phyloP scores from a whole-genome alignment of 208 protist species.

The Herpetomonas samuelpessoai region DNA sequence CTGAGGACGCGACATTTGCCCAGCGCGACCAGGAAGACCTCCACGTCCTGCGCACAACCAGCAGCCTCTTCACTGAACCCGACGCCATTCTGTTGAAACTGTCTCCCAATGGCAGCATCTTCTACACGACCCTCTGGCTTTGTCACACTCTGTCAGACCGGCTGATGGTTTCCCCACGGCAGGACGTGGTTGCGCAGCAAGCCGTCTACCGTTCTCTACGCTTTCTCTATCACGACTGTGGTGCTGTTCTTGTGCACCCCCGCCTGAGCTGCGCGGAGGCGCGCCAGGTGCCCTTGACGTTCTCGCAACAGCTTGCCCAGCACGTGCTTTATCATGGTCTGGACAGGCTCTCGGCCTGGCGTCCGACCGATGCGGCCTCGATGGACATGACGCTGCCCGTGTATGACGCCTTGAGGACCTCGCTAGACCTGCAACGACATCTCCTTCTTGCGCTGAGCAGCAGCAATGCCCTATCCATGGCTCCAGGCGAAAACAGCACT shows the following conservation, averaged over 20 bases:
- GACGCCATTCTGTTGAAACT: slow-evolving; percentile 21
- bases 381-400: slow-evolving; percentile 22
- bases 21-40: slow-evolving; percentile 23
- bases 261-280: slow-evolving; percentile 47
- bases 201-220: slow-evolving; percentile 28
- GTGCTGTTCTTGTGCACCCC: slow-evolving; percentile 34
- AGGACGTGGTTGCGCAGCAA: slow-evolving; percentile 12
- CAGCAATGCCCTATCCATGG: slow-evolving; percentile 20
- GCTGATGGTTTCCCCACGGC: slow-evolving; percentile 4
- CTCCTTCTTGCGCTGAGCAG: slow-evolving; percentile 24
- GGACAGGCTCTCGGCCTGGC: slow-evolving; percentile 29
- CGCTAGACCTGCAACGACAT: slow-evolving; percentile 23
- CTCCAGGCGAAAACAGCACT: slow-evolving; percentile 3
- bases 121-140: slow-evolving; percentile 38
- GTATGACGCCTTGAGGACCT: slow-evolving; percentile 22
- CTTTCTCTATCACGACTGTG: slow-evolving; percentile 41
- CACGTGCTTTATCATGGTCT: slow-evolving; percentile 28
- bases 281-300: slow-evolving; percentile 29
- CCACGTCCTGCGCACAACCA: slow-evolving; percentile 24
- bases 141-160: slow-evolving; percentile 7
- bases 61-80: slow-evolving; percentile 12
- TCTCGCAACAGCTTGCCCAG: slow-evolving; percentile 23
- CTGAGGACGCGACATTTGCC: too few relatives aligned
- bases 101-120: slow-evolving; percentile 32
- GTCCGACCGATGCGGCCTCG: slow-evolving; percentile 27